These are phyloP conservation scores for Phialemoniopsis sp. DNA, from an alignment of 2,329 filamentous ascomycete genomes.

Conservation along the genomic window DNA sequence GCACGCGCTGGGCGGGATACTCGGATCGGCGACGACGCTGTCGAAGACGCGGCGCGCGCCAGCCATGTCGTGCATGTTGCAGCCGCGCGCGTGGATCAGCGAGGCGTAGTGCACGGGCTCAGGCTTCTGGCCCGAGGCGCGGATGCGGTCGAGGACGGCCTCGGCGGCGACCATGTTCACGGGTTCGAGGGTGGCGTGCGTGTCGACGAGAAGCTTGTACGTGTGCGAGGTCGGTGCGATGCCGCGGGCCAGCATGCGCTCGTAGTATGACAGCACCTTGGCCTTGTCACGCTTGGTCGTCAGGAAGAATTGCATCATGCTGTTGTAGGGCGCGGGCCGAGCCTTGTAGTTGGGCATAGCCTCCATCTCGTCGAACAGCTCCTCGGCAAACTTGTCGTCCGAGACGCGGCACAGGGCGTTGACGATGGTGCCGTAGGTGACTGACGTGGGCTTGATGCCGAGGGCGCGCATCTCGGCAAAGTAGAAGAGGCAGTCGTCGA, in stretches of 20 bases:
- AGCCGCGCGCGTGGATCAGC: constrained; percentile 92
- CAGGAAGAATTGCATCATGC: constrained; percentile 99
- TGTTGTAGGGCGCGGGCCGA: constrained; percentile 95
- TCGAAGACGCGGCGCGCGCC: constrained; percentile 82
- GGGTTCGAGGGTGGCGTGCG: constrained; percentile 89
- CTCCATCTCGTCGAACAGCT: constrained; percentile 99
- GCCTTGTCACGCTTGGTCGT: constrained; percentile 93
- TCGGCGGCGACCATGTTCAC: constrained; percentile 86
- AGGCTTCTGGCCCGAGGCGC: constrained; percentile 66
- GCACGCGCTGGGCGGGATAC: constrained; percentile 72
- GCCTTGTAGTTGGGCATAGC: constrained; percentile 98
- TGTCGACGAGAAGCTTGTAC: constrained; percentile 95
- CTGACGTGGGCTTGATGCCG: constrained; percentile 90
- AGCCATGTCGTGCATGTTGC: constrained; percentile 85
- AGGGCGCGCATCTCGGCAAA: constrained; percentile 95
- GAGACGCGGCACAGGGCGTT: constrained; percentile 96
- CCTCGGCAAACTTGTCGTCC: constrained; percentile 95
- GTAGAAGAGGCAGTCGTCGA: constrained; percentile 97
- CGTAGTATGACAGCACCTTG: constrained; percentile 92
- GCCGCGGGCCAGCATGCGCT: constrained; percentile 83
- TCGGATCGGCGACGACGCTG: constrained; percentile 63
- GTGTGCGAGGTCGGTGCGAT: constrained; percentile 94
- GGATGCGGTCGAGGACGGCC: constrained; percentile 75
- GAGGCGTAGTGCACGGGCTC: constrained; percentile 96
- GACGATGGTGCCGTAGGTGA: constrained; percentile 97